These are phyloP conservation scores for Haplosporangium gracile DNA, from an alignment of 192 early-diverging fungal species.

Conservation along the genomic window DNA sequence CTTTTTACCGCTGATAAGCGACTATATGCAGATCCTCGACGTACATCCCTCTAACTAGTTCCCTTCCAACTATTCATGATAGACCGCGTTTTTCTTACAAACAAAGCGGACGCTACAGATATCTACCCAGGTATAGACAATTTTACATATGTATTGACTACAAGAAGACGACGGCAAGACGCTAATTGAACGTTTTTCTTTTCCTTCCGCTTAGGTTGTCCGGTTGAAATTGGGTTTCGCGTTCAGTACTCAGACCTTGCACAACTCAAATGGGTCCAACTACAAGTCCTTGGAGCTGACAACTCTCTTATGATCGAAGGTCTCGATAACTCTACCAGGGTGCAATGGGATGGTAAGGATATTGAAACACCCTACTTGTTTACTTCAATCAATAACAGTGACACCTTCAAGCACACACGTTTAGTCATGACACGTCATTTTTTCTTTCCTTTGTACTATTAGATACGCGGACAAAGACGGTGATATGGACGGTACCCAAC, in stretches of 20 bases:
- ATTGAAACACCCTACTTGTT: background rate
- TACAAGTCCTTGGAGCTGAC: conserved; percentile 9
- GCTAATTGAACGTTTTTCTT: background rate
- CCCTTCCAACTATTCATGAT: background rate
- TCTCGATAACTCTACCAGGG: conserved; percentile 21
- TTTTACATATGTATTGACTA: background rate
- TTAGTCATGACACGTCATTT: background rate
- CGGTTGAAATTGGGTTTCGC: conserved; percentile 7
- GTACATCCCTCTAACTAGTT: background rate
- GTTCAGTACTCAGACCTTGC: conserved; percentile 36
- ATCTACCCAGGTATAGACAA: conserved; percentile 19
- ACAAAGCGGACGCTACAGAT: background rate
- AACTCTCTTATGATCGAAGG: conserved; percentile 12
- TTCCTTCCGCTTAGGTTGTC: background rate
- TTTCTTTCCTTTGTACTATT: background rate
- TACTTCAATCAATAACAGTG: background rate
- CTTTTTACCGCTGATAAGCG: too few relatives aligned
- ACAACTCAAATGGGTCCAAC: conserved; percentile 23
- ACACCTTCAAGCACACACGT: too few relatives aligned
- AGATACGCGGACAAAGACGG: conserved; percentile 8
- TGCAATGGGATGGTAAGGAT: conserved; percentile 19
- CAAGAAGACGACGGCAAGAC: background rate
- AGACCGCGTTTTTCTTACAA: conserved; percentile 17
- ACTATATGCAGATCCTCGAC: too few relatives aligned
- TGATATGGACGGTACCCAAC: conserved; percentile 17